Evolutionary conservation across 805 yeast species (phyloP).

Genomic region (Hermanozyma aechmeae): DNA sequence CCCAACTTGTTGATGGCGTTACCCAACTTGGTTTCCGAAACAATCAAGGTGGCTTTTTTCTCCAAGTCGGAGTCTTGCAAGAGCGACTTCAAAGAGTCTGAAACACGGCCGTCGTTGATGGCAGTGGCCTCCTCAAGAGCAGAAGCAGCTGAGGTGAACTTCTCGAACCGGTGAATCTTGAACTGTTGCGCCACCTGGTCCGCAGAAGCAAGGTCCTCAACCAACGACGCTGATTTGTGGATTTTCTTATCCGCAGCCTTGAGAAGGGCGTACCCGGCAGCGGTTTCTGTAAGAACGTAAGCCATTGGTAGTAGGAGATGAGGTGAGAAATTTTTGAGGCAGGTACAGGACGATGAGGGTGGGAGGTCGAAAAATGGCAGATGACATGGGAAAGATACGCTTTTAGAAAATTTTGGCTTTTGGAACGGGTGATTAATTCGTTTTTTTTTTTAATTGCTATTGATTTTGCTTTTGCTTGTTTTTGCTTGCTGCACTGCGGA

Average conservation of each 20-base stretch:
- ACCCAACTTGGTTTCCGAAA: constrained; percentile 92
- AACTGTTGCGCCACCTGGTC: constrained; percentile 84
- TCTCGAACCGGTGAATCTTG: constrained; percentile 92
- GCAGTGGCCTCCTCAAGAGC: constrained; percentile 94
- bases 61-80: constrained; percentile 69
- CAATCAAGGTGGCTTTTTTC: constrained; percentile 81
- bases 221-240: constrained; percentile 68
- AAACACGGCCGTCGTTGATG: constrained; percentile 87
- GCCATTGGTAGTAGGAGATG: constrained; percentile 40
- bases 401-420: not conserved
- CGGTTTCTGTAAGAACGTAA: constrained; percentile 90
- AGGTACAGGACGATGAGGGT: constrained; percentile 7
- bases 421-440: too few relatives aligned
- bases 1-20: constrained; percentile 94
- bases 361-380: constrained; percentile 3
- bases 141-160: constrained; percentile 87
- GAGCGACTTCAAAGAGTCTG: constrained; percentile 69
- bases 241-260: constrained; percentile 97
- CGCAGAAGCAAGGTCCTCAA: constrained; percentile 70
- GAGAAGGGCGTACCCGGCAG: constrained; percentile 97
- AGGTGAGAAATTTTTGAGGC: constrained; percentile 3
- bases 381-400: not conserved
- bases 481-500: constrained; percentile 1
- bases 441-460: not conserved
- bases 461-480: constrained; percentile 3